Base-by-base conservation (phyloP, 2,329 filamentous ascomycete genomes). In the Fusarium succisae region DNA sequence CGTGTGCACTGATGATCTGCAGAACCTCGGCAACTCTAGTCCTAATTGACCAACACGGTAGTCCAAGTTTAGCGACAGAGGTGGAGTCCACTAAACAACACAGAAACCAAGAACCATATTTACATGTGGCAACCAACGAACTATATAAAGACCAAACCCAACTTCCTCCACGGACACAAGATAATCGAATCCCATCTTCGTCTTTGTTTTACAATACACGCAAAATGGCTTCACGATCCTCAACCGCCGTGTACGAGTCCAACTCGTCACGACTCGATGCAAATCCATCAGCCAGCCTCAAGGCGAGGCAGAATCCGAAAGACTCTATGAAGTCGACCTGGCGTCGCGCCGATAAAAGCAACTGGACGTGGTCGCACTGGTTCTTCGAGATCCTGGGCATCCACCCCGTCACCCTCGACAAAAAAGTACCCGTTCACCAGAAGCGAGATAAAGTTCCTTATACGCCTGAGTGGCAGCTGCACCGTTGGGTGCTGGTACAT, bases 261-360 rank as follows among this genome's bases (percentile, higher is more conserved):
- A 59, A 14, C 32, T 59, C 43, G 43, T 51, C 56, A 51, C 43
- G 24, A 1, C 32, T 59, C 3, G 32, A 37, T 2, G n/a, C 43
- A 18, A 37, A 38, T 38, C 43, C 56, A 20, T 18, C 43, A 0
- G 1, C 4, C 15, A 30, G 35, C 38, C 20, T 28, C n/a, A 59
- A 51, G 32, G 9, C 43, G 24, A 59, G 6, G n/a, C 43, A 50
- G 20, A 51, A 59, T 9, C 43, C 56, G 20, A 59, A 59, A 14
- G 56, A 59, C 32, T 59, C 56, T 9, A 59, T 59, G 56, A 59
- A 59, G 56, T 59, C 56, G 8, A 59, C 56, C 6, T 59, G 56
- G 56, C 56, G 56, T 1, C 43, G 24, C 0, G 24, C n/a, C 15
- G 43, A 59, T 28, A 35, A 35, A 20, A 51, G 15, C 17, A 59